These are phyloP conservation scores for Psilocybe tampanensis DNA, from an alignment of 768 basidiomycete species.

Conservation along the genomic window DNA sequence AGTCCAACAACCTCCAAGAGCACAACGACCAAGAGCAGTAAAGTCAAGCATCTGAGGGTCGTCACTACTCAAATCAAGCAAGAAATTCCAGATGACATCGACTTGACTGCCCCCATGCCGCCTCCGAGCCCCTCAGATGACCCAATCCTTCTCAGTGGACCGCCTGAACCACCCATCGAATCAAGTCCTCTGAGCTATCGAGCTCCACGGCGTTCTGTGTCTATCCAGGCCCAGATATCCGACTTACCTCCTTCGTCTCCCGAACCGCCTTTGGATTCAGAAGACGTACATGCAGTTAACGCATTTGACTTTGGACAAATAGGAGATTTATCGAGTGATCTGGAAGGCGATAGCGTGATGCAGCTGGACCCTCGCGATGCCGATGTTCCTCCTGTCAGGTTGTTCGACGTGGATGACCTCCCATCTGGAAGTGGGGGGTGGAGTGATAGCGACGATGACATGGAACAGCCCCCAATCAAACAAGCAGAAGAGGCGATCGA, in stretches of 20 bases:
- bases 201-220: constrained; percentile 15
- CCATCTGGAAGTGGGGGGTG: constrained; percentile 28
- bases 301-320: constrained; percentile 26
- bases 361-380: constrained; percentile 29
- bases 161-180: constrained; percentile 25
- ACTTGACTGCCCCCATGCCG: constrained; percentile 58
- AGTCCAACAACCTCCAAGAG: constrained; percentile 12
- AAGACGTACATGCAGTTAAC: constrained; percentile 15
- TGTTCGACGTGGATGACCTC: constrained; percentile 28
- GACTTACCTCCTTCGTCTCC: constrained; percentile 28
- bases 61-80: constrained; percentile 46
- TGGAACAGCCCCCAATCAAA: constrained; percentile 10
- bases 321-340: constrained; percentile 12
- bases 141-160: constrained; percentile 63
- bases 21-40: constrained; percentile 13
- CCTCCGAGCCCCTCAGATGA: constrained; percentile 80
- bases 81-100: constrained; percentile 62
- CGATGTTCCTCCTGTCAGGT: constrained; percentile 26
- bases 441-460: constrained; percentile 41
- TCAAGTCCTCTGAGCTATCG: constrained; percentile 5
- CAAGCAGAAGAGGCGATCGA: constrained; percentile 12
- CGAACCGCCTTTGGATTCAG: constrained; percentile 17
- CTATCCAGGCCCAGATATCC: constrained; percentile 6
- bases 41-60: constrained; percentile 9
- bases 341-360: constrained; percentile 32